Conservation (phyloP, 352 stramenopile genomes). For the Saprolegnia parasitica region DNA sequence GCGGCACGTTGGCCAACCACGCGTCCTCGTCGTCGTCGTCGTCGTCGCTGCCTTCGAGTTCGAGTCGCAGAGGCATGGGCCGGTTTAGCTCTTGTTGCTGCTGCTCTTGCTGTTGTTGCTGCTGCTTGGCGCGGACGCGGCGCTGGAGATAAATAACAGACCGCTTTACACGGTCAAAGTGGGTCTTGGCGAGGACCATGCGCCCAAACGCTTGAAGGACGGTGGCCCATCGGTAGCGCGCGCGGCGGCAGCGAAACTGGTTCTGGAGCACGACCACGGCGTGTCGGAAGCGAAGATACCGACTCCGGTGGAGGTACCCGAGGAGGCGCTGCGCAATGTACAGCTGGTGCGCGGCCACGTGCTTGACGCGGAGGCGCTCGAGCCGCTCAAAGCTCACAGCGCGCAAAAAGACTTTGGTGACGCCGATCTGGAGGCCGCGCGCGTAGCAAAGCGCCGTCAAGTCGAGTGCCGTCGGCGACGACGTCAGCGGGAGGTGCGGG, state of each 20-base stretch:
- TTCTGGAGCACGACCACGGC: slow-evolving; percentile 53
- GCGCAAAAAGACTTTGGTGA: slow-evolving; percentile 95
- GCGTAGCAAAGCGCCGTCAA: slow-evolving; percentile 27
- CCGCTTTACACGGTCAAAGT: neutral
- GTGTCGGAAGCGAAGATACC: slow-evolving; percentile 56
- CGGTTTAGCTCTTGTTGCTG: no score
- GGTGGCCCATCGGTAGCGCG: slow-evolving; percentile 26
- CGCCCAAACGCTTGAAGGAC: slow-evolving; percentile 7
- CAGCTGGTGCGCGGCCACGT: slow-evolving; percentile 63
- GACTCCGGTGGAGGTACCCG: slow-evolving; percentile 47
- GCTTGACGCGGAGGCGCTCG: slow-evolving; percentile 78
- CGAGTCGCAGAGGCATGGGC: no score
- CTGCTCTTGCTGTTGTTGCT: neutral
- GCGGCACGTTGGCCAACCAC: neutral
- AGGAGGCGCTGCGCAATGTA: slow-evolving; percentile 68
- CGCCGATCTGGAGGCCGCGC: slow-evolving; percentile 87
- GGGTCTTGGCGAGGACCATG: neutral
- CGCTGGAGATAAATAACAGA: neutral
- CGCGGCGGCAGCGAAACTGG: slow-evolving; percentile 55
- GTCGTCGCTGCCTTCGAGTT: neutral
- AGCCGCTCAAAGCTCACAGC: slow-evolving; percentile 87
- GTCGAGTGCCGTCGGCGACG: neutral
- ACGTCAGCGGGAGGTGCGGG: neutral
- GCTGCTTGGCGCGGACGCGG: neutral
- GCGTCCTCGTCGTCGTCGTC: neutral